Evolutionary conservation across 1,284 basidiomycete genomes (phyloP), one percentile per base, ranked within the genome.

Genomic region (Sporisorium reilianum): DNA sequence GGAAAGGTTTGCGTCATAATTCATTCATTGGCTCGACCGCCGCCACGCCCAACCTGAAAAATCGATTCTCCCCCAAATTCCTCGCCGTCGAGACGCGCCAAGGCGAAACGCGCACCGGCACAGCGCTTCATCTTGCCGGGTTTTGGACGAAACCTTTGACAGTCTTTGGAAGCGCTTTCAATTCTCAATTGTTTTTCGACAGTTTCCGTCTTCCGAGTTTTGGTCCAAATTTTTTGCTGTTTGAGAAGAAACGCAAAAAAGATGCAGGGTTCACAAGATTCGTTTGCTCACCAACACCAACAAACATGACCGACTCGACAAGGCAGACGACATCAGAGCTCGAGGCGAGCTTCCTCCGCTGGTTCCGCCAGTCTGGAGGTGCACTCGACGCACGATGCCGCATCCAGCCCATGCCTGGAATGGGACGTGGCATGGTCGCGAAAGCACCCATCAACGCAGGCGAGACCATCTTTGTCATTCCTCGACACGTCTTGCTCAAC

Each of bases 391-490:
- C 77, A 5, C 66, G 79, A 10, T 89, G 85, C 88, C 87, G 36
- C 85, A 91, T 75, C 84, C 86, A 40, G 84, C 87, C 51, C 87
- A 91, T 82, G 86, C 88, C 42, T 2, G 87, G 85, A 2, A 88
- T 87, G 77, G 93, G 92, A 23, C 88, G 91, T 23, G 93, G 92
- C 23, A 90, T 89, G 5, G 81, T 93, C 40, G 93, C 93, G 0
- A 83, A 90, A 25, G 86, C 87, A 69, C 89, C 93, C 80, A 90
- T 95, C 67, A 88, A 90, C 51, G 92, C 91, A 86, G 91, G 89
- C 36, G 88, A 91, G 60, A 88, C 89, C 0, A 86, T 99, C 9
- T 97, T 98, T 85, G 89, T 90, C 2, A 90, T 98, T 14, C 95
- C 96, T 0, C 89, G 93, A 12, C 82, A 87, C 10, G 82, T 94